Evolutionary conservation across 805 yeast species (phyloP), one percentile per base, ranked within the genome.

Genomic region (Ogataea populi-albae): DNA sequence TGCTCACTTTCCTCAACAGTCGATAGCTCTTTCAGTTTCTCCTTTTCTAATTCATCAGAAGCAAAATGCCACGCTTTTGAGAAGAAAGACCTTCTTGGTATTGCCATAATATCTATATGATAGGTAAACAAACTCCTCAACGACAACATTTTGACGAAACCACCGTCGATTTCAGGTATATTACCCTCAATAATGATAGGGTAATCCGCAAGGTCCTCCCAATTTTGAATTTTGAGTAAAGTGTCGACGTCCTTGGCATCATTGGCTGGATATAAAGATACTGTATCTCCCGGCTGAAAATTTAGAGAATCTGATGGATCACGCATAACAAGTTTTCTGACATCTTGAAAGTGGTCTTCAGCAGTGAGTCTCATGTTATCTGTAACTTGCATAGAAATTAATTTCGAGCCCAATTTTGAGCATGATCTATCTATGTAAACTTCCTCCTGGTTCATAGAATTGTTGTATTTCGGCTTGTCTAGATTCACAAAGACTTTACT

Each of bases 1-100:
- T 86, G 96, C 54, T 91, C 88, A 34, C 82, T 73, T 33, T 85
- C 87, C 28, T 81, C 81, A 32, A 79, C 68, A 7, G 73, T 64
- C 7, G 83, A 75, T 49, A 93, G 85, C 49, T 93, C 96, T 33
- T 64, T 63, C 30, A 93, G 66, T 50, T 86, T 85, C 33, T 80
- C 93, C 23, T 67, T 64, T 50, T 91, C 97, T 38, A 91, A 67
- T 37, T 73, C 75, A 38, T 84, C 93, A 14, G 69, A 65, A 5
- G 86, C 79, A 62, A 89, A 93, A 52, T 82, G 87, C 75, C 85
- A 79, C 4, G 79, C 69, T 15, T 73, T 60, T 54, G 73, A 71
- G 58, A 93, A 93, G 50, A 93, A 91, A 17, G 88, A 75, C 25
- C 95, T 68, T 37, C 87, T 71, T 1, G 98, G 98, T 12, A 91